phyloP scores from a whole-genome alignment of 2,329 filamentous ascomycete genomes.

The Metarhizium robertsii region DNA sequence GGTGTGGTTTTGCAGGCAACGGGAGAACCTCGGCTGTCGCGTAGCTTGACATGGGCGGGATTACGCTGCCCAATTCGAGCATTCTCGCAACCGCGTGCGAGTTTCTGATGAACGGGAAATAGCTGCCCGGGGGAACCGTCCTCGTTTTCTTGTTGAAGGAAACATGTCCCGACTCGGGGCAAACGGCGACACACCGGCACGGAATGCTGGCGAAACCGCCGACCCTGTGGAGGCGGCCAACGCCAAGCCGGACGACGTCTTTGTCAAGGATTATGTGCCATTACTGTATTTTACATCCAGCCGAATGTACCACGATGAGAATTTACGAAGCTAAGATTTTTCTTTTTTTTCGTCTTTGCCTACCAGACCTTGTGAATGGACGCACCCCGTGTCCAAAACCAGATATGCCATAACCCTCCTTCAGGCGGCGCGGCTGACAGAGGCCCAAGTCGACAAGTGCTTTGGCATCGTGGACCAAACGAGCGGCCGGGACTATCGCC shows the following conservation, averaged over 20 bases:
- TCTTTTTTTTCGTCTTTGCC: neutral
- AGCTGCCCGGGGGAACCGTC: too few relatives aligned
- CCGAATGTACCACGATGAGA: neutral
- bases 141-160: too few relatives aligned
- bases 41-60: too few relatives aligned
- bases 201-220: neutral
- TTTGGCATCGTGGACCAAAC: constrained; percentile 52
- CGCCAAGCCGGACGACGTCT: constrained; percentile 2
- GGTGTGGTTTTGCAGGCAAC: neutral
- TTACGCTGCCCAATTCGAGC: too few relatives aligned
- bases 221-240: constrained; percentile 1
- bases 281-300: constrained; percentile 20
- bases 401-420: constrained; percentile 36
- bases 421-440: constrained; percentile 26
- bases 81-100: too few relatives aligned
- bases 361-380: constrained; percentile 29
- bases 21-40: neutral
- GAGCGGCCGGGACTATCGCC: constrained; percentile 53
- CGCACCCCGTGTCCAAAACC: constrained; percentile 34
- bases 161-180: too few relatives aligned
- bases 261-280: constrained; percentile 1
- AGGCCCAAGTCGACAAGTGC: constrained; percentile 41
- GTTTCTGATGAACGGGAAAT: neutral
- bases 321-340: neutral
- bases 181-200: too few relatives aligned